Conservation (phyloP, 2,329 filamentous ascomycete genomes). For the Alternaria tenuissima region DNA sequence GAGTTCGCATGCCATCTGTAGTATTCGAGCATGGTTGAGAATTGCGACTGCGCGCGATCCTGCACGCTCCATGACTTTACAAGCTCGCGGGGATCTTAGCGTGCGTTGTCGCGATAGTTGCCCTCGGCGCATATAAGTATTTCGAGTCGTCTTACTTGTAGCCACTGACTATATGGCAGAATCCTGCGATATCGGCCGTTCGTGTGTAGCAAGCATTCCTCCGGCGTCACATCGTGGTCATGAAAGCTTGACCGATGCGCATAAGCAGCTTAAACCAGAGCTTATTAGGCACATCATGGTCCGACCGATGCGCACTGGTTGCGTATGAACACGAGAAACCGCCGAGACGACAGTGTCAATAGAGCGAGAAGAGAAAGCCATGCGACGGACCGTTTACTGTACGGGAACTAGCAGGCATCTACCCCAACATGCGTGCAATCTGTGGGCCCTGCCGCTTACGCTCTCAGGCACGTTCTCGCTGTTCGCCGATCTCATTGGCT, state of each 20-base stretch:
- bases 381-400: background rate
- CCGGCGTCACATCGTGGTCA: background rate
- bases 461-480: background rate
- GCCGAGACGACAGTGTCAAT: background rate
- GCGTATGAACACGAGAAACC: background rate
- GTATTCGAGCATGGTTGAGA: too few relatives aligned
- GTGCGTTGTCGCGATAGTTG: too few relatives aligned
- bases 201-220: background rate
- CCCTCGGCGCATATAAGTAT: too few relatives aligned
- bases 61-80: too few relatives aligned
- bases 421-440: background rate
- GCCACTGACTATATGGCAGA: background rate
- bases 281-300: background rate
- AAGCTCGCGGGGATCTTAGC: too few relatives aligned
- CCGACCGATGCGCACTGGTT: background rate
- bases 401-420: background rate
- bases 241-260: background rate
- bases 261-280: background rate
- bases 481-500: background rate
- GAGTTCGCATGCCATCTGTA: too few relatives aligned
- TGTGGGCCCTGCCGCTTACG: background rate
- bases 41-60: too few relatives aligned
- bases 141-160: too few relatives aligned
- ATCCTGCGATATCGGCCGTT: background rate
- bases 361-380: background rate